Evolutionary conservation across 106 monocot genomes (phyloP), one percentile per base, ranked within the genome.

Genomic region (Allium sativum): DNA sequence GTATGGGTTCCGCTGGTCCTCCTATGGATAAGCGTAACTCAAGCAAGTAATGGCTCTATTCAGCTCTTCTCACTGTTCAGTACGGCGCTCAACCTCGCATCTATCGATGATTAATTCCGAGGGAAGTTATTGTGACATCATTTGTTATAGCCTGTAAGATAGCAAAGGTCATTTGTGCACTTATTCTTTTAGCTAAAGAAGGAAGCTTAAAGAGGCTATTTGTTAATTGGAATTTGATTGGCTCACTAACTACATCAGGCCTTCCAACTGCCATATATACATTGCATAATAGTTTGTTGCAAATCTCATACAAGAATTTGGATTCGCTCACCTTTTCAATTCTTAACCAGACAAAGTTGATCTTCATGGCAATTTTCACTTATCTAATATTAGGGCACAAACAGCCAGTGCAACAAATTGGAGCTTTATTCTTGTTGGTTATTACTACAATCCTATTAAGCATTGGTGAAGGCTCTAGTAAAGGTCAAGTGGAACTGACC

Each of bases 311-410:
- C 76, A 91, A 76, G 65, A 91, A 98, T 74, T 78, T 98, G 41
- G 96, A 98, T 69, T 87, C 96, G 13, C 87, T 98, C 48, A 88
- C 91, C 57, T 98, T 91, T 61, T 91, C 96, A 59, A 98, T 98
- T 56, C 96, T 98, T 61, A 98, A 98, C 76, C 96, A 98, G 82
- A 98, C 96, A 61, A 98, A 98, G 67, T 55, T 98, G 52, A 59
- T 98, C 21, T 98, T 82, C 68, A 98, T 91, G 18, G 91, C 96
- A 21, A 59, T 91, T 15, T 91, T 98, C 65, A 88, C 84, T 4
- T 98, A 73, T 64, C 11, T 98, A 41, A 87, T 98, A 69, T 67
- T 98, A 64, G 91, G 93, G 51, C 84, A 98, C 13, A 98, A 83
- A 68, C 96, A 98, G 67, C 82, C 96, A 7, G n/a, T 45, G 7